Evolutionary conservation across 176 grass and related monocot species (phyloP).

Genomic region (sorghum (Sorghum bicolor)): Sorghum_bicolor_NCBIv3 NC_012873.2:8927501-8928000

Average conservation of each 20-base stretch:
- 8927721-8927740: background rate
- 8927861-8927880: constrained; percentile 22
- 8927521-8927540: constrained; percentile 83
- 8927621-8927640: background rate
- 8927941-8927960: background rate
- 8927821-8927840: background rate
- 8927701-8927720: background rate
- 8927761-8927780: background rate
- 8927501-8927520: constrained; percentile 79
- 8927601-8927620: background rate
- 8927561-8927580: background rate
- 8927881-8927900: constrained; percentile 7
- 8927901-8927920: background rate
- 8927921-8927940: background rate
- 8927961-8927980: constrained; percentile 12
- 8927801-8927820: background rate
- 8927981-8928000: constrained; percentile 47
- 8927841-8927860: background rate
- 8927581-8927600: background rate
- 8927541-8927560: background rate
- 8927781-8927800: constrained; percentile 13
- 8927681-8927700: constrained; percentile 5
- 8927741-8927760: background rate
- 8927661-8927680: background rate
- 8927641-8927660: background rate